A percentile compares a stretch with the other conserved stretches of the same genome.
Evolutionary conservation across 2,329 filamentous ascomycete genomes (phyloP).

Genomic region (Clarireedia paspali): DNA sequence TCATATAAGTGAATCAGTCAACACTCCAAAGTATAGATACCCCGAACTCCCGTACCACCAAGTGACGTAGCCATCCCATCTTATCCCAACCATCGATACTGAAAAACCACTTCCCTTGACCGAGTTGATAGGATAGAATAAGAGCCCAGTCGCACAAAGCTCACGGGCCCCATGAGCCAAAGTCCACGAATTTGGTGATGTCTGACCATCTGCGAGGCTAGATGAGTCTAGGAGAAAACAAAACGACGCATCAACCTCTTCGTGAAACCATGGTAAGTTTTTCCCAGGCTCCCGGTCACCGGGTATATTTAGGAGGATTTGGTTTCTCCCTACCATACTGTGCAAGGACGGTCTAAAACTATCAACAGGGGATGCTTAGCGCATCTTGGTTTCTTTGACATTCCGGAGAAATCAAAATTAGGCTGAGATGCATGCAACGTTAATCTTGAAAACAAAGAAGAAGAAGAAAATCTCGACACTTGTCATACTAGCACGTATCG

Average conservation of each 20-base stretch:
- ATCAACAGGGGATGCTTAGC: too few relatives aligned
- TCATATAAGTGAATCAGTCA: background rate
- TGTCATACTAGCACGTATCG: background rate
- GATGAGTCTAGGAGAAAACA: background rate
- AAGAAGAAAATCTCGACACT: background rate
- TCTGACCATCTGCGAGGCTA: background rate
- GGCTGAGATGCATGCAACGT: conserved; percentile 1
- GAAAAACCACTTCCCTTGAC: background rate
- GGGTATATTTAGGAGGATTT: background rate
- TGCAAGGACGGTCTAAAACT: background rate
- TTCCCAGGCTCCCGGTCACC: background rate
- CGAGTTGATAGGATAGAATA: background rate
- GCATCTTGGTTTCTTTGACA: too few relatives aligned
- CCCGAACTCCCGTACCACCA: background rate
- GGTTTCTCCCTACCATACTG: background rate
- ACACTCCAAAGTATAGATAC: background rate
- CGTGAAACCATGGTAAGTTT: background rate
- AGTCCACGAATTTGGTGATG: background rate
- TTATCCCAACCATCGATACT: too few relatives aligned
- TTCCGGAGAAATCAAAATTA: background rate
- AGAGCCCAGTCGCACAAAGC: background rate
- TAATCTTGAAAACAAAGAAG: background rate
- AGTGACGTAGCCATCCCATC: background rate
- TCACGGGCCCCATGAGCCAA: background rate
- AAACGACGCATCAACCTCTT: background rate